A percentile compares a stretch with the other conserved stretches of the same genome.
Evolutionary conservation across 768 basidiomycete species (phyloP).

Genomic region (Kwoniella bestiolae): DNA sequence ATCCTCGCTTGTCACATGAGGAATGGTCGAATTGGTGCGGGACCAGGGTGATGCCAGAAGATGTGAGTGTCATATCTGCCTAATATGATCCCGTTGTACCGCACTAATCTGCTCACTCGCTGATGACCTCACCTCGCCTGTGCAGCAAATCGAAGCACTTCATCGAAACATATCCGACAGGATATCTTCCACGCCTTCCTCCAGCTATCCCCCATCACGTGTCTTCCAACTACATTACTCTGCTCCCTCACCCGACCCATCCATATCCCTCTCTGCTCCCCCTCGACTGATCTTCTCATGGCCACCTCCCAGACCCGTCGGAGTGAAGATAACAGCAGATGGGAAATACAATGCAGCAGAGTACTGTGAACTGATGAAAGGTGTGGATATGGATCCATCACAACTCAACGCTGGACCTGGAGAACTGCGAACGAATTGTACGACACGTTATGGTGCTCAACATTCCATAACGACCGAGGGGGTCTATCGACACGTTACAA

Average conservation of each 20-base stretch:
- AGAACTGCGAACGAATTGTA: constrained; percentile 55
- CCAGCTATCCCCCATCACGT: constrained; percentile 46
- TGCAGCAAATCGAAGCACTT: constrained; percentile 53
- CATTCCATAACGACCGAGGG: constrained; percentile 55
- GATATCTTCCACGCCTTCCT: constrained; percentile 25
- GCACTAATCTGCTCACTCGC: neutral
- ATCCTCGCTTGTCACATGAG: constrained; percentile 40
- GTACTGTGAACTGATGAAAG: constrained; percentile 51
- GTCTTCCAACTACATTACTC: constrained; percentile 54
- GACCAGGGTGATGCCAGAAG: constrained; percentile 50
- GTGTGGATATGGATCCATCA: constrained; percentile 51
- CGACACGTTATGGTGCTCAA: constrained; percentile 52
- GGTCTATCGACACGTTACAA: constrained; percentile 48
- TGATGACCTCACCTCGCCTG: neutral
- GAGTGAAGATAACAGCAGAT: constrained; percentile 33
- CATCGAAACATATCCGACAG: constrained; percentile 40
- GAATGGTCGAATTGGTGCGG: constrained; percentile 58
- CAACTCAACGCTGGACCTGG: constrained; percentile 37
- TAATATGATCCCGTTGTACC: too few species aligned
- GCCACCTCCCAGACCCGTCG: constrained; percentile 50
- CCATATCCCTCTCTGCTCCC: constrained; percentile 22
- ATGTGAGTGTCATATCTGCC: constrained; percentile 43
- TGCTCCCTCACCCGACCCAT: constrained; percentile 21
- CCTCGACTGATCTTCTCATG: constrained; percentile 52
- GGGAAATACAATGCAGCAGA: constrained; percentile 55